These are phyloP conservation scores for Talinum fruticosum DNA, from an alignment of 148 eudicot species.

Conservation along the genomic window DNA sequence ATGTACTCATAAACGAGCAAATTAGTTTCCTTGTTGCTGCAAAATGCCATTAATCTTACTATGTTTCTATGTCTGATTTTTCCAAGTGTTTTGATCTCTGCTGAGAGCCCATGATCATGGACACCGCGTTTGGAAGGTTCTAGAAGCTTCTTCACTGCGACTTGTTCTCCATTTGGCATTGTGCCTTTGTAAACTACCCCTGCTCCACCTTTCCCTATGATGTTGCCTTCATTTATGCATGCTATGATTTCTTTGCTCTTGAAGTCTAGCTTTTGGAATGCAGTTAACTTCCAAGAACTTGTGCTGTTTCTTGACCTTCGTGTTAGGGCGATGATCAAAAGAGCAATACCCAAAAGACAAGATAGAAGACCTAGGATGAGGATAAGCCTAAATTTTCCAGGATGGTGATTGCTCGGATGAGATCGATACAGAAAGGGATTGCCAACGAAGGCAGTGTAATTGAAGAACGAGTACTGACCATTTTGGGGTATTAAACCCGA, in stretches of 20 bases:
- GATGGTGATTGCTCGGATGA: not conserved
- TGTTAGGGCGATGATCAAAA: constrained; percentile 30
- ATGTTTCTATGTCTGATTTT: constrained; percentile 57
- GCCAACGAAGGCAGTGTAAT: not conserved
- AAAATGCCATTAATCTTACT: constrained; percentile 51
- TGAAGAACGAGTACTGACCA: not conserved
- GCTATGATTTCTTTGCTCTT: constrained; percentile 39
- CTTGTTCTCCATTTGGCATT: constrained; percentile 55
- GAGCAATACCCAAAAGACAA: constrained; percentile 39
- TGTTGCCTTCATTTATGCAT: constrained; percentile 49
- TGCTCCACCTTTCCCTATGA: constrained; percentile 61
- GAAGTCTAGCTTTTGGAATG: constrained; percentile 53
- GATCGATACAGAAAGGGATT: not conserved
- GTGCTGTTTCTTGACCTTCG: constrained; percentile 13
- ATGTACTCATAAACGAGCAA: constrained; percentile 57
- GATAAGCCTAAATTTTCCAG: not conserved
- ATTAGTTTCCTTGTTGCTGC: constrained; percentile 58
- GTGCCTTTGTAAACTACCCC: constrained; percentile 54
- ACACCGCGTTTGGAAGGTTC: constrained; percentile 36
- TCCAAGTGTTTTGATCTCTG: constrained; percentile 55
- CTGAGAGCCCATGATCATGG: constrained; percentile 56
- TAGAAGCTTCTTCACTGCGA: constrained; percentile 52
- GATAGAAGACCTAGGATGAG: constrained; percentile 9
- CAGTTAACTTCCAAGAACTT: constrained; percentile 49
- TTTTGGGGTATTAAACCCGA: not conserved